These are phyloP conservation scores for Brassica balearica DNA, from an alignment of 441 rosid genomes.

Conservation along the genomic window DNA sequence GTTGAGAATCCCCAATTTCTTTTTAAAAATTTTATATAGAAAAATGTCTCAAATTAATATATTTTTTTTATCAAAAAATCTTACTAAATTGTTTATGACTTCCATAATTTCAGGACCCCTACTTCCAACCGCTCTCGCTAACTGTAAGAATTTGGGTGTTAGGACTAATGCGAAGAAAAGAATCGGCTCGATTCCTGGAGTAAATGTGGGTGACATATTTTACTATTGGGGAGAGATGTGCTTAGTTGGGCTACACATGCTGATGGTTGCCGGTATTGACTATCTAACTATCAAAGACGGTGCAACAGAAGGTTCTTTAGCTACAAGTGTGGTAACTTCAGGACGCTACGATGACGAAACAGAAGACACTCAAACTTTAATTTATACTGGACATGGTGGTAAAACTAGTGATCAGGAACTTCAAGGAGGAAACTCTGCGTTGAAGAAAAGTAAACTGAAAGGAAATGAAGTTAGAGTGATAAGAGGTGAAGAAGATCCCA, in stretches of 20 bases:
- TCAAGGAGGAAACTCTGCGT: neutral
- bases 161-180: conserved; percentile 48
- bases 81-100: too few relatives aligned
- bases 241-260: conserved; percentile 68
- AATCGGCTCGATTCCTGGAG: conserved; percentile 61
- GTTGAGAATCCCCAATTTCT: too few relatives aligned
- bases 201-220: conserved; percentile 73
- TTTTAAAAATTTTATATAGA: too few relatives aligned
- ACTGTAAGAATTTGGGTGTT: conserved; percentile 44
- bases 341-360: conserved; percentile 67
- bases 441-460: neutral
- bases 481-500: neutral
- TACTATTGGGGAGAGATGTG: conserved; percentile 68
- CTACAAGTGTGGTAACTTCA: conserved; percentile 71
- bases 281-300: conserved; percentile 47
- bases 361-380: conserved; percentile 54
- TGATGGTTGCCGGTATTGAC: conserved; percentile 73
- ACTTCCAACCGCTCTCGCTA: conserved; percentile 19
- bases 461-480: conserved; percentile 11
- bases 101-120: too few relatives aligned
- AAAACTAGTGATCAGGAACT: neutral
- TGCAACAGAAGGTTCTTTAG: conserved; percentile 31
- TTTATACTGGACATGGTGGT: conserved; percentile 79
- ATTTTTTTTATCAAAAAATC: too few relatives aligned
- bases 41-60: too few relatives aligned